Evolutionary conservation across 2,329 filamentous ascomycete genomes (phyloP).

Genomic region (Chaetomiaceae sp.): DNA sequence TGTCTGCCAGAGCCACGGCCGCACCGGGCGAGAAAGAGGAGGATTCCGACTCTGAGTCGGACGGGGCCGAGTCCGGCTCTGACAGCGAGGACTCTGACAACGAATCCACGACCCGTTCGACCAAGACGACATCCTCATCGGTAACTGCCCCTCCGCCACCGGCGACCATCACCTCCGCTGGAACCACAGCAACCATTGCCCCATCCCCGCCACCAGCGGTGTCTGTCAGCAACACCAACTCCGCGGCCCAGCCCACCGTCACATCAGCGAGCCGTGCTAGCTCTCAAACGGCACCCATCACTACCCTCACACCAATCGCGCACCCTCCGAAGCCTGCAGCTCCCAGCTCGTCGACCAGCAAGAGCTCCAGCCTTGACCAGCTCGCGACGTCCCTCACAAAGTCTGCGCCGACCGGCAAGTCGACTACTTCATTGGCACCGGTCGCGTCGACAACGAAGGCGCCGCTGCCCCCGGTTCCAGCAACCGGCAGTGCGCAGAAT

Average conservation of each 20-base stretch:
- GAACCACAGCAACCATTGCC: background rate
- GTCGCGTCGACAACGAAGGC: background rate
- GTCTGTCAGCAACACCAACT: background rate
- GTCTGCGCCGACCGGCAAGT: background rate
- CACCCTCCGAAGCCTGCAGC: background rate
- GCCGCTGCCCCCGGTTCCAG: conserved; percentile 1
- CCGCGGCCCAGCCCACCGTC: background rate
- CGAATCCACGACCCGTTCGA: conserved; percentile 1
- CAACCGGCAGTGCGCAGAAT: conserved; percentile 1
- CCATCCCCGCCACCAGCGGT: background rate
- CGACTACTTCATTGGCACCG: background rate
- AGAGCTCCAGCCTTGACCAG: conserved; percentile 4
- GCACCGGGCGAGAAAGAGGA: background rate
- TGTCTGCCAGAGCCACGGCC: conserved; percentile 1
- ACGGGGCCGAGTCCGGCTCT: conserved; percentile 10
- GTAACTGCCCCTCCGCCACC: background rate
- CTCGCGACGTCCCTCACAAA: conserved; percentile 3
- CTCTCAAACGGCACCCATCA: background rate
- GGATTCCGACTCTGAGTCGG: conserved; percentile 7
- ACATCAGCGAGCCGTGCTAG: background rate
- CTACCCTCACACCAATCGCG: background rate
- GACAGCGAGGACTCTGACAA: background rate
- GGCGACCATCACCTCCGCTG: background rate
- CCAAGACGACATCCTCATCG: conserved; percentile 1
- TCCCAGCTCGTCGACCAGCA: background rate